These are phyloP conservation scores for Citrus reticulata DNA, from an alignment of 345 rosid genomes.

Conservation along the genomic window DNA sequence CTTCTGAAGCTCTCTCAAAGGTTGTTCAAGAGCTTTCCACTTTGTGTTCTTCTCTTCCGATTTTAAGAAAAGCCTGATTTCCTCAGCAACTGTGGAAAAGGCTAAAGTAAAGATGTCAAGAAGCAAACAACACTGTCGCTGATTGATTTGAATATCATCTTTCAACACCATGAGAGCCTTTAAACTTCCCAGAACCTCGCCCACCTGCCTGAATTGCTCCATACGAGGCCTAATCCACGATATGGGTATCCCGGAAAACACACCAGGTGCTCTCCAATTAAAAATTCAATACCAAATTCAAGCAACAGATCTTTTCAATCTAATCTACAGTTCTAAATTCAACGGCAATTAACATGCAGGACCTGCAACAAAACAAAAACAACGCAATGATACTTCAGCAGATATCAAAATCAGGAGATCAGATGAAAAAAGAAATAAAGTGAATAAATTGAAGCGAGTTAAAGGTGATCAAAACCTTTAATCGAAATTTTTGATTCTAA, in stretches of 20 bases:
- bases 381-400: not conserved
- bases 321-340: not conserved
- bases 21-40: slow-evolving; percentile 90
- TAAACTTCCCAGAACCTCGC: slow-evolving; percentile 89
- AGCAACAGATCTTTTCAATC: slow-evolving; percentile 4
- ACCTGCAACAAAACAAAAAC: not conserved
- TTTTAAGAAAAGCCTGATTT: slow-evolving; percentile 64
- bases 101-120: slow-evolving; percentile 55
- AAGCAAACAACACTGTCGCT: slow-evolving; percentile 65
- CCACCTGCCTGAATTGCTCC: slow-evolving; percentile 89
- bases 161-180: slow-evolving; percentile 81
- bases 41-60: slow-evolving; percentile 78
- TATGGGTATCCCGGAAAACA: not conserved
- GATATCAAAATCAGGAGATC: not conserved
- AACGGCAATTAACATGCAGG: slow-evolving; percentile 3
- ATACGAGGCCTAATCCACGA: slow-evolving; percentile 15
- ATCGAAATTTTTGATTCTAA: slow-evolving; percentile 8
- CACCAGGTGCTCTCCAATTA: not conserved
- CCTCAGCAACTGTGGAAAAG: slow-evolving; percentile 64
- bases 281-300: not conserved
- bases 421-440: not conserved
- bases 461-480: slow-evolving; percentile 16
- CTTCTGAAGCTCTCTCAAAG: slow-evolving; percentile 63
- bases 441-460: not conserved
- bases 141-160: slow-evolving; percentile 72